These are phyloP conservation scores for Agaricus blazei DNA, from an alignment of 768 basidiomycete species.

Conservation along the genomic window DNA sequence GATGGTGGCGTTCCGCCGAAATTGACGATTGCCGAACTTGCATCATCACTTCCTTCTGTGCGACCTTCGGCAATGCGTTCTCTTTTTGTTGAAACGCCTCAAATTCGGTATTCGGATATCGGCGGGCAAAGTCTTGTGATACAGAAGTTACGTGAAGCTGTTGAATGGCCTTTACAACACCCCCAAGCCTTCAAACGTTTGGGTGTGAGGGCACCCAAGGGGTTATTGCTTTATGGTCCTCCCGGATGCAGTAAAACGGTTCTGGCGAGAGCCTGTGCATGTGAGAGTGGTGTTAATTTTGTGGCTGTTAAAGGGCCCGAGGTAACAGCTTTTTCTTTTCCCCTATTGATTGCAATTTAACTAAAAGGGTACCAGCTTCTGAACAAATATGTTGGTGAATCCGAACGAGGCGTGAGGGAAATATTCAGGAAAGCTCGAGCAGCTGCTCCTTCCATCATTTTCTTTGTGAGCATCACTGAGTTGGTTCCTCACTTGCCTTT, in stretches of 20 bases:
- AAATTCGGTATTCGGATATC: conserved; percentile 80
- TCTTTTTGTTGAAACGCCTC: conserved; percentile 81
- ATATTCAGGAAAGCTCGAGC: conserved; percentile 94
- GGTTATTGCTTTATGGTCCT: conserved; percentile 89
- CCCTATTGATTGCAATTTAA: neutral
- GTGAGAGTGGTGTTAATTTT: conserved; percentile 93
- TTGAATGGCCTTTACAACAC: conserved; percentile 94
- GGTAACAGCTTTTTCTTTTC: conserved; percentile 36
- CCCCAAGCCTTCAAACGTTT: conserved; percentile 82
- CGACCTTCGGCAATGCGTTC: conserved; percentile 94
- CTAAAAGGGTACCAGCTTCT: conserved; percentile 54
- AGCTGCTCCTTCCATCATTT: conserved; percentile 92
- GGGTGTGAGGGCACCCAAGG: conserved; percentile 85
- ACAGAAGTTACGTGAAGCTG: conserved; percentile 81
- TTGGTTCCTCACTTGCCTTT: neutral
- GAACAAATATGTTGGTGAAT: conserved; percentile 97
- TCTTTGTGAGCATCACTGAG: conserved; percentile 65
- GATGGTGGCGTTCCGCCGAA: conserved; percentile 17
- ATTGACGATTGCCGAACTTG: conserved; percentile 59
- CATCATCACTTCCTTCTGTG: conserved; percentile 66
- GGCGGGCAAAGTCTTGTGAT: conserved; percentile 83
- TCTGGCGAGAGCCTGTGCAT: conserved; percentile 86
- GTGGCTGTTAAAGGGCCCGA: conserved; percentile 97
- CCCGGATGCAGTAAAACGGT: conserved; percentile 98
- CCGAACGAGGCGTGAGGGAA: conserved; percentile 90